Conservation (phyloP, 2,329 filamentous ascomycete genomes). For the Aspergillus sp. region DNA sequence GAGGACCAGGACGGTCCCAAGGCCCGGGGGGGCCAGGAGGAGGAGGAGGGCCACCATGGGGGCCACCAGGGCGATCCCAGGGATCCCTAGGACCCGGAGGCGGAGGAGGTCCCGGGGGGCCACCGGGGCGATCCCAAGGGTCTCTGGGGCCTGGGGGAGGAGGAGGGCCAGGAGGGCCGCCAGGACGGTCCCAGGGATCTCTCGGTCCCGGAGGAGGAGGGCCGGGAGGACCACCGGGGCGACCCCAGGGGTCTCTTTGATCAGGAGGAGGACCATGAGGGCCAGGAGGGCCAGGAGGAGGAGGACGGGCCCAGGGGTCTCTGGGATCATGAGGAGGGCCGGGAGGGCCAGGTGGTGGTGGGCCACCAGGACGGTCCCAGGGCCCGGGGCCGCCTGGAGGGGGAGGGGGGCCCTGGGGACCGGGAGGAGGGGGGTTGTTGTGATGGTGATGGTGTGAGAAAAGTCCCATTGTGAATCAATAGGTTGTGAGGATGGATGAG, state of each 20-base stretch:
- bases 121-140: background rate
- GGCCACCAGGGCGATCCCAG: background rate
- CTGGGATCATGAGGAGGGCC: background rate
- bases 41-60: background rate
- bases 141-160: background rate
- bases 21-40: background rate
- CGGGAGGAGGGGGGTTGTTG: background rate
- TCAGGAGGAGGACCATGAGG: background rate
- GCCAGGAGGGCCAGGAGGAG: background rate
- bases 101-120: background rate
- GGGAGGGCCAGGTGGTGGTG: background rate
- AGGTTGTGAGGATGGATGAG: background rate
- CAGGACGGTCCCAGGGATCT: background rate
- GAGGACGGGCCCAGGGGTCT: background rate
- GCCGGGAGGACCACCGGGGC: background rate
- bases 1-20: background rate
- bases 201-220: background rate
- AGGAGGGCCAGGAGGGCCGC: background rate
- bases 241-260: background rate
- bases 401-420: background rate
- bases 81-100: background rate
- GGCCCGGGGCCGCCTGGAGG: background rate
- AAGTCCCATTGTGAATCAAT: constrained; percentile 5
- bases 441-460: constrained; percentile 6
- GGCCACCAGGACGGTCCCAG: background rate